Evolutionary conservation across 495 filamentous ascomycete species (phyloP).

Genomic region (Rostrohypoxylon terebratum): DNA sequence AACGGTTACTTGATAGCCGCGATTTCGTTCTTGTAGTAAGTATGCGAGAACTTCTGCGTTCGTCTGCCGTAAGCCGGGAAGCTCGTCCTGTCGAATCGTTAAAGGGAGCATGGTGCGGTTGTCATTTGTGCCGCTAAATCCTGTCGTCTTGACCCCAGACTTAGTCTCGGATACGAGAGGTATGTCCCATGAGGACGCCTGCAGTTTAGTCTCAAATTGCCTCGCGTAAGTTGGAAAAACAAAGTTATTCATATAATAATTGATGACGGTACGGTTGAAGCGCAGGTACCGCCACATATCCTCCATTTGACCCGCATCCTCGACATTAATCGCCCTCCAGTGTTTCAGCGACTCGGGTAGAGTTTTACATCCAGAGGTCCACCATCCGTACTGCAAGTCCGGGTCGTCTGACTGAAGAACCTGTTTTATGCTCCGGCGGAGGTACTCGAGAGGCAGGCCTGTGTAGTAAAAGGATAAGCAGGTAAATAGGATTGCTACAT

Average conservation of each 20-base stretch:
- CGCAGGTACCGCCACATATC: slow-evolving; percentile 57
- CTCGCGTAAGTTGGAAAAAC: slow-evolving; percentile 66
- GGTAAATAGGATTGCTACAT: slow-evolving; percentile 66
- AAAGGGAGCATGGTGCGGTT: slow-evolving; percentile 61
- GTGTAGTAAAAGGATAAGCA: slow-evolving; percentile 66
- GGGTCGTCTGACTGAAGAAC: slow-evolving; percentile 66
- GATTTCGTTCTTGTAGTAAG: slow-evolving; percentile 59
- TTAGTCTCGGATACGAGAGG: slow-evolving; percentile 47
- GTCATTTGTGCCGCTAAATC: slow-evolving; percentile 69
- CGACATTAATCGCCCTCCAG: slow-evolving; percentile 64
- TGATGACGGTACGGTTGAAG: slow-evolving; percentile 54
- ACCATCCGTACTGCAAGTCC: slow-evolving; percentile 60
- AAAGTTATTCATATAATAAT: slow-evolving; percentile 66
- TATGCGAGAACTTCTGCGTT: slow-evolving; percentile 67
- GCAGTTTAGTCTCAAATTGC: slow-evolving; percentile 65
- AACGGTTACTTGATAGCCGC: slow-evolving; percentile 53
- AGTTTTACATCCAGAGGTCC: slow-evolving; percentile 49
- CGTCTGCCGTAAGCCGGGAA: slow-evolving; percentile 59
- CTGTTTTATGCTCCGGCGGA: slow-evolving; percentile 54
- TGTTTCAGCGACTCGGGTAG: slow-evolving; percentile 58
- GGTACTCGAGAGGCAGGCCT: slow-evolving; percentile 55
- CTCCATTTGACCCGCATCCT: slow-evolving; percentile 59
- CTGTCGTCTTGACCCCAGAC: slow-evolving; percentile 56
- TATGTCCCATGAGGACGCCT: slow-evolving; percentile 67
- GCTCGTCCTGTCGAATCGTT: slow-evolving; percentile 64